phyloP scores from a whole-genome alignment of 176 grass and related monocot genomes.

The Triticum aestivum region IWGSC_CS_RefSeq_v2.1 NC_057800.1:402962561-402963060 shows the following conservation, averaged over 20 bases:
- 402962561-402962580: background rate
- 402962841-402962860: constrained; percentile 96
- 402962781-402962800: constrained; percentile 81
- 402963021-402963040: no score
- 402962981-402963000: background rate
- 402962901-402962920: background rate
- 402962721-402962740: constrained; percentile 73
- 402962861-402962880: constrained; percentile 45
- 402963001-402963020: no score
- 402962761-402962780: constrained; percentile 92
- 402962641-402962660: background rate
- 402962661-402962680: constrained; percentile 31
- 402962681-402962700: constrained; percentile 40
- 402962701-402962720: constrained; percentile 55
- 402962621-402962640: background rate
- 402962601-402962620: background rate
- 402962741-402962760: constrained; percentile 95
- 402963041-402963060: no score
- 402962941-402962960: background rate
- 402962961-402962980: background rate
- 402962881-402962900: background rate
- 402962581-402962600: background rate
- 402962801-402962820: constrained; percentile 70
- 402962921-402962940: background rate
- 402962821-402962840: constrained; percentile 85